Evolutionary conservation across 2,329 filamentous ascomycete genomes (phyloP).

Genomic region (Verticillium dahliae): DNA sequence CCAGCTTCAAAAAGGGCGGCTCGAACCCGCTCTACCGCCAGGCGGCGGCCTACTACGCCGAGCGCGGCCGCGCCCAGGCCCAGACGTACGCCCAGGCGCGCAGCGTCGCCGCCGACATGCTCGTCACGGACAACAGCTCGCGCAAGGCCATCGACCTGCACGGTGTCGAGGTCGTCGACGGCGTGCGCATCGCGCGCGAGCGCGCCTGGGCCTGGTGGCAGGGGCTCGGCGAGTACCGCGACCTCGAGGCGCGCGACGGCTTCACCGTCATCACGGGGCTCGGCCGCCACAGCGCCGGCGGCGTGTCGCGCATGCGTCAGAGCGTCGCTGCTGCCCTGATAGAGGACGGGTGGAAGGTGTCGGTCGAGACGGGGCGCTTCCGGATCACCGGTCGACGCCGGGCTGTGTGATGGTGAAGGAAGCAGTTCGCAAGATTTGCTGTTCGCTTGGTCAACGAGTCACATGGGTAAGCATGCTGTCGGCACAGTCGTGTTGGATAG

Average conservation of each 20-base stretch:
- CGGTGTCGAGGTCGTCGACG: constrained; percentile 74
- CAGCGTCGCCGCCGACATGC: constrained; percentile 61
- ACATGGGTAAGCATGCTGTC: no score
- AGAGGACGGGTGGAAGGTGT: constrained; percentile 76
- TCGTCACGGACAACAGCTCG: constrained; percentile 61
- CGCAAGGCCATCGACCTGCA: constrained; percentile 66
- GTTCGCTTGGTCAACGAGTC: no score
- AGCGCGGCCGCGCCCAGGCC: constrained; percentile 60
- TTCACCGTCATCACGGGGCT: constrained; percentile 76
- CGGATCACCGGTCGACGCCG: constrained; percentile 53
- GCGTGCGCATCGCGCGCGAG: constrained; percentile 67
- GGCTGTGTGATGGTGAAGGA: background rate
- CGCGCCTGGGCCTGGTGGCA: constrained; percentile 72
- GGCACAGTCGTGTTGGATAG: no score
- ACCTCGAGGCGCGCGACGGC: constrained; percentile 40
- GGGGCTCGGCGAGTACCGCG: constrained; percentile 57
- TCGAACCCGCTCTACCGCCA: constrained; percentile 70
- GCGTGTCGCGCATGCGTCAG: constrained; percentile 68
- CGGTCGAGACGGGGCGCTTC: constrained; percentile 64
- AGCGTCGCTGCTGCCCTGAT: constrained; percentile 72
- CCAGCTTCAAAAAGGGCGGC: constrained; percentile 41
- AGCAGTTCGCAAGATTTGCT: background rate
- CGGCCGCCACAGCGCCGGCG: constrained; percentile 71
- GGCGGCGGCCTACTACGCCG: constrained; percentile 69
- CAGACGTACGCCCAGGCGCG: constrained; percentile 50